These are phyloP conservation scores for Malus asiatica DNA, from an alignment of 306 rosid species.

Conservation along the genomic window DNA sequence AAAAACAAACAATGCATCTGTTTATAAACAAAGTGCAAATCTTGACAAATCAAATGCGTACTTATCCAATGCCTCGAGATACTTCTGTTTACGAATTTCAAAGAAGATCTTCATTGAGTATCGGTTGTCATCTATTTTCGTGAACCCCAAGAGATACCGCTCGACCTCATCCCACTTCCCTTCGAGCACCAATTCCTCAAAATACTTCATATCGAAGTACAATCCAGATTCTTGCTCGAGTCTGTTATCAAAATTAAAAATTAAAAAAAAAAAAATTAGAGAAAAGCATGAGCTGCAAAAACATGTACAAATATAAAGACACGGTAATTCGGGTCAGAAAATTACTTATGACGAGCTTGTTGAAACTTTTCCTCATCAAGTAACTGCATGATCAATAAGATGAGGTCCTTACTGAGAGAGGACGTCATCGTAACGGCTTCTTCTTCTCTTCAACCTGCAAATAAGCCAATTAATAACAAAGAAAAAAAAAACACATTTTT, in stretches of 20 bases:
- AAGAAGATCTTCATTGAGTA: slow-evolving; percentile 91
- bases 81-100: slow-evolving; percentile 95
- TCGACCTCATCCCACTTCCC: slow-evolving; percentile 93
- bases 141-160: slow-evolving; percentile 77
- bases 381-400: slow-evolving; percentile 84
- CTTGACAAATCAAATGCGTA: slow-evolving; percentile 26
- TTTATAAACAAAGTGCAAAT: not conserved
- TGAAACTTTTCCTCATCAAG: slow-evolving; percentile 87
- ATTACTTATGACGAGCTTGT: slow-evolving; percentile 83
- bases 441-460: slow-evolving; percentile 10
- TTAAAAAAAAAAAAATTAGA: not conserved
- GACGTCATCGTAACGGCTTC: slow-evolving; percentile 31
- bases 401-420: slow-evolving; percentile 75
- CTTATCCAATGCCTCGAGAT: slow-evolving; percentile 86
- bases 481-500: not conserved
- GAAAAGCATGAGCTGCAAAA: not conserved
- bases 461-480: not conserved
- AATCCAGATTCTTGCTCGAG: slow-evolving; percentile 92
- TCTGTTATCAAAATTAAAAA: slow-evolving; percentile 20
- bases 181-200: slow-evolving; percentile 71
- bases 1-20: not conserved
- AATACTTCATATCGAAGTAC: slow-evolving; percentile 73
- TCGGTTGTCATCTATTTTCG: slow-evolving; percentile 78
- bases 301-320: not conserved
- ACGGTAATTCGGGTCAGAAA: not conserved